Evolutionary conservation across 2,329 filamentous ascomycete species (phyloP), one percentile per base, ranked within the genome.

Genomic region (Colletotrichum orchidophilum): DNA sequence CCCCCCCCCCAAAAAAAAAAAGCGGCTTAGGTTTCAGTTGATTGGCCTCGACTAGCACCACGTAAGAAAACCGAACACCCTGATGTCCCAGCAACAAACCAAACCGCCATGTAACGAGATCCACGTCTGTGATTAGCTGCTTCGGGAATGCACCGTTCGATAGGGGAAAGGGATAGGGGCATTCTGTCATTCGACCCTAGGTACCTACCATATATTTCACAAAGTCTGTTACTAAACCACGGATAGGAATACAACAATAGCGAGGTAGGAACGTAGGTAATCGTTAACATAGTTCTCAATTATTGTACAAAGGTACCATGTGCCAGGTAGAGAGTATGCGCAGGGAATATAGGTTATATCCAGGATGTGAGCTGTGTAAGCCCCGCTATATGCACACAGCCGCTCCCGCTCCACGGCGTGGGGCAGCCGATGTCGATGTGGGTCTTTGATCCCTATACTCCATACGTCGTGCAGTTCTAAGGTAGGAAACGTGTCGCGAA

Each of bases 401-500:
- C 46, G 46, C 29, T 52, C 59, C 59, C 59, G 46, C 59, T 21
- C 29, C 21, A 18, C 42, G 15, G 18, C 39, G n/a, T 35, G 21
- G 59, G 29, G 12, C 42, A 26, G 15, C 9, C 4, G 29, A 31
- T 61, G 21, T 42, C 15, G 9, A 63, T 26, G 49, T 63, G 60
- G 60, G 49, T 54, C 31, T 15, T 7, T 15, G 13, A 42, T 24
- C 60, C 49, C 60, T 63, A 50, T 21, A 54, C 31, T n/a, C 42
- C 18, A 52, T 35, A 61, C 26, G 21, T 33, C 24, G 57, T 29
- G 11, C 31, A 39, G 33, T 53, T n/a, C 31, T 21, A 18, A 18
- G 49, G 49, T 54, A 27, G 60, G 52, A 18, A 24, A 63, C 60
- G 60, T 63, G 60, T 52, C 31, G 50, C 26, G 60, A 63, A 54